Percentiles rank a stretch among this genome's conserved stretches.
These are phyloP conservation scores for Jackrogersella minutella DNA, from an alignment of 495 filamentous ascomycete species.

Conservation along the genomic window DNA sequence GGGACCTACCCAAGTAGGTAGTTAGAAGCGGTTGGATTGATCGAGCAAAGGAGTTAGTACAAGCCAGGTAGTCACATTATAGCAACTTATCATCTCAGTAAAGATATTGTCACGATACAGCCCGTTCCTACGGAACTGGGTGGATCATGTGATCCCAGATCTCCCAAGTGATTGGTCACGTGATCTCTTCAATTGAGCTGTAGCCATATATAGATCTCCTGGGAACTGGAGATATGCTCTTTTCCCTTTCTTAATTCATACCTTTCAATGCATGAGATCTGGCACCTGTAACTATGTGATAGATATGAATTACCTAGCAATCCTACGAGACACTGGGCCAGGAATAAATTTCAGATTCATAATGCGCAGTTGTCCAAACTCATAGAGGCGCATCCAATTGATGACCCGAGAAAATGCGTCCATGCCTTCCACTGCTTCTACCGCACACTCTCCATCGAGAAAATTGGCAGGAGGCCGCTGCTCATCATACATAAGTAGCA, in stretches of 20 bases:
- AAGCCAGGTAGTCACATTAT: neutral
- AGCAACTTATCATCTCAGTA: no score
- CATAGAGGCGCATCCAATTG: neutral
- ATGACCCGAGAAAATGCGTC: neutral
- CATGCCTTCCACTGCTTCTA: slow-evolving; percentile 2
- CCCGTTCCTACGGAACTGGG: no score
- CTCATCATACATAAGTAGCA: slow-evolving; percentile 27
- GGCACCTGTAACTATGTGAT: no score
- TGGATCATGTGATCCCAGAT: no score
- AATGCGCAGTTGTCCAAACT: neutral
- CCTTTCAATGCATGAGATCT: no score
- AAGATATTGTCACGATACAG: no score
- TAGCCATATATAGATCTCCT: no score
- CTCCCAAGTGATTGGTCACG: no score
- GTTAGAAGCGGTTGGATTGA: neutral
- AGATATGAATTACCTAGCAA: no score
- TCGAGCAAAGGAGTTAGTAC: neutral
- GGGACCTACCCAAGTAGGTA: neutral
- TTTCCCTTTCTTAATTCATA: no score
- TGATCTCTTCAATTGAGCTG: no score
- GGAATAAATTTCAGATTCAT: slow-evolving; percentile 22
- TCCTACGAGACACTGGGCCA: neutral
- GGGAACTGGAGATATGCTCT: no score
- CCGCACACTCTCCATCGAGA: slow-evolving; percentile 14
- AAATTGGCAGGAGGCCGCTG: slow-evolving; percentile 12